phyloP scores from a whole-genome alignment of 192 early-diverging fungal genomes.

The Linnemannia elongata region DNA sequence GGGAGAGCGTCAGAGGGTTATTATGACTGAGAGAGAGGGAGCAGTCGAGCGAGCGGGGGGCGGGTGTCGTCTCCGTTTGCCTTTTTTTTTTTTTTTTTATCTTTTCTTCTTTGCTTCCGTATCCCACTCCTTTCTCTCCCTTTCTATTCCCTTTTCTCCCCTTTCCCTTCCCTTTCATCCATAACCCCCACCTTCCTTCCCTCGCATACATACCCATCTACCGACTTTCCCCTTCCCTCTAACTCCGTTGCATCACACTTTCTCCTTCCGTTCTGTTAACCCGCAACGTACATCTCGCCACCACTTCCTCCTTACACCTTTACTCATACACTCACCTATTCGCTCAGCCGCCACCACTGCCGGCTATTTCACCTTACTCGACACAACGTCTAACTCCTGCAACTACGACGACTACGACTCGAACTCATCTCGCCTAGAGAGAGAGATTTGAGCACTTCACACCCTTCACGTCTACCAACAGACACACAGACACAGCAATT shows the following conservation, averaged over 20 bases:
- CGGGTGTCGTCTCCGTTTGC: not conserved
- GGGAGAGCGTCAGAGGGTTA: not conserved
- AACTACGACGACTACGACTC: not conserved
- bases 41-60: not conserved
- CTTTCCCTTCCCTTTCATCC: not conserved
- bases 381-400: not conserved
- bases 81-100: not conserved
- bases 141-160: conserved; percentile 7
- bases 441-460: not conserved
- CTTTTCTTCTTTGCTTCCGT: not conserved
- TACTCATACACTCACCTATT: not conserved
- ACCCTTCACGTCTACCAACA: not conserved
- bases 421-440: not conserved
- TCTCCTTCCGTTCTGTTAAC: not conserved
- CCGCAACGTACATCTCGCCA: not conserved
- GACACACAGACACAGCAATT: not conserved
- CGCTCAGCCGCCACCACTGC: not conserved
- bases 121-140: conserved; percentile 3
- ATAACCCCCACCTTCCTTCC: not conserved
- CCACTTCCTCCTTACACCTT: not conserved
- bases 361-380: not conserved
- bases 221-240: not conserved
- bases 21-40: too few relatives aligned
- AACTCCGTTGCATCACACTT: not conserved
- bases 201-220: not conserved